A percentile compares a stretch with the other conserved stretches of the same genome.
Evolutionary conservation across 2,329 filamentous ascomycete genomes (phyloP).

Genomic region (Monosporascus sp.): DNA sequence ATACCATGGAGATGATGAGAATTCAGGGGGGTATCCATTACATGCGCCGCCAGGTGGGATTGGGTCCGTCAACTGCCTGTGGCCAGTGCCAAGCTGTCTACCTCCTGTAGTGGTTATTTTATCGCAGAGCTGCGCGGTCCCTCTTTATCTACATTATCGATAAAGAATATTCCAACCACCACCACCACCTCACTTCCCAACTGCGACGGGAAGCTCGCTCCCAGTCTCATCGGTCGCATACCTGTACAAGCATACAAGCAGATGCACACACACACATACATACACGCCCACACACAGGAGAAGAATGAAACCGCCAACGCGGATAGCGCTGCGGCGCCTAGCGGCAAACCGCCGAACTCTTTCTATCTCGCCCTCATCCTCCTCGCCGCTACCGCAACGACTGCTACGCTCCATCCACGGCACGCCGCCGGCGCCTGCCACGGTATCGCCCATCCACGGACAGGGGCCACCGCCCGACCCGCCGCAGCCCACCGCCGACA

Average conservation of each 20-base stretch:
- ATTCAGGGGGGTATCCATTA: too few relatives aligned
- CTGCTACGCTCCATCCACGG: conserved; percentile 20
- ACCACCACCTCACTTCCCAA: background rate
- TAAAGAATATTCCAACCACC: background rate
- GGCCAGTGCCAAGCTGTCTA: too few relatives aligned
- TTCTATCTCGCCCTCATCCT: conserved; percentile 14
- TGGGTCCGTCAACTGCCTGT: too few relatives aligned
- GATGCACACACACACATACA: background rate
- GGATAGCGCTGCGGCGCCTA: conserved; percentile 32
- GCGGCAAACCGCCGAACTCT: conserved; percentile 17
- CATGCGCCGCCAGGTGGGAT: too few relatives aligned
- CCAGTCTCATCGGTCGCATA: too few relatives aligned
- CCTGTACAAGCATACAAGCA: background rate
- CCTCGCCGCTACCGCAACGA: conserved; percentile 16
- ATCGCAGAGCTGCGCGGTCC: background rate
- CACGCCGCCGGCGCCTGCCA: conserved; percentile 33
- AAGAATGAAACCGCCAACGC: conserved; percentile 37
- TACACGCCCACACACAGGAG: conserved; percentile 1
- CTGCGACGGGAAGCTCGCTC: too few relatives aligned
- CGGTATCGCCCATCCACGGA: conserved; percentile 48
- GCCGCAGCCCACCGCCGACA: conserved; percentile 39
- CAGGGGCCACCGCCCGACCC: conserved; percentile 55
- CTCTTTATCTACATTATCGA: background rate
- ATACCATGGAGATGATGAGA: too few relatives aligned
- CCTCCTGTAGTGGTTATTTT: too few relatives aligned